Evolutionary conservation across 306 rosid genomes (phyloP).

Genomic region (Rosa multiflora): DNA sequence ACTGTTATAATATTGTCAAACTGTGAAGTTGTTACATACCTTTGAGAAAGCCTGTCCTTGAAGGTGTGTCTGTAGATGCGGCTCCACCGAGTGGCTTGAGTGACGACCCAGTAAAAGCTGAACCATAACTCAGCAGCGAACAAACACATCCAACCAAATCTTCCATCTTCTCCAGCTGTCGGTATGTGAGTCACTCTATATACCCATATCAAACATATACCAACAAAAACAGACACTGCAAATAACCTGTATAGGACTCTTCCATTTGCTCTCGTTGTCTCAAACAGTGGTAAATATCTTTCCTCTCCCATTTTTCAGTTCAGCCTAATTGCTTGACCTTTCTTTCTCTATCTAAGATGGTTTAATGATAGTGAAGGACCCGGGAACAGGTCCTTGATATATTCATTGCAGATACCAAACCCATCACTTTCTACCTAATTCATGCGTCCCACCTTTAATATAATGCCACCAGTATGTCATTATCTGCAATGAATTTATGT

Average conservation of each 20-base stretch:
- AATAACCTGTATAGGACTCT: conserved; percentile 31
- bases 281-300: conserved; percentile 44
- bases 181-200: conserved; percentile 43
- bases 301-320: conserved; percentile 15
- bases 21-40: conserved; percentile 18
- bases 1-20: too few relatives aligned
- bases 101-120: conserved; percentile 57
- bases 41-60: conserved; percentile 46
- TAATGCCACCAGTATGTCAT: too few relatives aligned
- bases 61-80: conserved; percentile 43
- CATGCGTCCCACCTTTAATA: too few relatives aligned
- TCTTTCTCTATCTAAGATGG: neutral
- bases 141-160: conserved; percentile 54
- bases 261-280: conserved; percentile 41
- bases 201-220: conserved; percentile 48
- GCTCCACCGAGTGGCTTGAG: conserved; percentile 60
- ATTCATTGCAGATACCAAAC: too few relatives aligned
- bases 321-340: neutral
- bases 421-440: too few relatives aligned
- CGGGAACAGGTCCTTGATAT: too few relatives aligned
- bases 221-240: conserved; percentile 41
- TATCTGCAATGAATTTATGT: too few relatives aligned
- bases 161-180: conserved; percentile 22
- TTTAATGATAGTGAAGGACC: too few relatives aligned
- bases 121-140: conserved; percentile 64